phyloP scores from a whole-genome alignment of 768 basidiomycete genomes.

The Crassisporium funariophilum region DNA sequence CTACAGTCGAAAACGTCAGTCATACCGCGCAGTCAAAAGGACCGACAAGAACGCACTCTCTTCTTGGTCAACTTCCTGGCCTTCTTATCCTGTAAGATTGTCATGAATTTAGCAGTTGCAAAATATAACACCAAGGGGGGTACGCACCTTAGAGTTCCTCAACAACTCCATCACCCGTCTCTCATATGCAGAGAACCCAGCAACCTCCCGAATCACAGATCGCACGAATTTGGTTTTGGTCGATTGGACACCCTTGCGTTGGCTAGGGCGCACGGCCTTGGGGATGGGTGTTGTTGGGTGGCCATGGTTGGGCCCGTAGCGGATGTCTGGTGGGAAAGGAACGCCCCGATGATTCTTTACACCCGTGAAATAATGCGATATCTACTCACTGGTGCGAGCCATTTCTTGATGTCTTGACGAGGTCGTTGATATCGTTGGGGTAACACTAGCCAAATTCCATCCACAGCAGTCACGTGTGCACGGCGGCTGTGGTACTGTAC shows the following conservation, averaged over 20 bases:
- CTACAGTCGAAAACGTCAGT: slow-evolving; percentile 38
- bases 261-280: slow-evolving; percentile 74
- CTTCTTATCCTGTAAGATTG: slow-evolving; percentile 84
- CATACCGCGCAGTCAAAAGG: neutral
- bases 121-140: neutral
- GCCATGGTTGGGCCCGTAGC: slow-evolving; percentile 85
- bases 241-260: slow-evolving; percentile 91
- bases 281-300: slow-evolving; percentile 85
- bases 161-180: slow-evolving; percentile 96
- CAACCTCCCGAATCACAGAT: slow-evolving; percentile 93
- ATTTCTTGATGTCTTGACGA: slow-evolving; percentile 68
- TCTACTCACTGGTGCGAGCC: slow-evolving; percentile 72
- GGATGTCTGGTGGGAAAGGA: slow-evolving; percentile 69
- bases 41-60: slow-evolving; percentile 64
- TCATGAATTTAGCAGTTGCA: neutral
- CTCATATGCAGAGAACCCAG: slow-evolving; percentile 97
- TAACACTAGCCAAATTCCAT: slow-evolving; percentile 21
- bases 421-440: slow-evolving; percentile 35
- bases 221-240: slow-evolving; percentile 94
- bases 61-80: slow-evolving; percentile 99
- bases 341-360: neutral
- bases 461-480: slow-evolving; percentile 35
- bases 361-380: neutral
- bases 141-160: slow-evolving; percentile 91
- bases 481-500: slow-evolving; percentile 62